These are phyloP conservation scores for Stagonosporopsis chrysanthemi DNA, from an alignment of 2,329 filamentous ascomycete genomes.

Conservation along the genomic window DNA sequence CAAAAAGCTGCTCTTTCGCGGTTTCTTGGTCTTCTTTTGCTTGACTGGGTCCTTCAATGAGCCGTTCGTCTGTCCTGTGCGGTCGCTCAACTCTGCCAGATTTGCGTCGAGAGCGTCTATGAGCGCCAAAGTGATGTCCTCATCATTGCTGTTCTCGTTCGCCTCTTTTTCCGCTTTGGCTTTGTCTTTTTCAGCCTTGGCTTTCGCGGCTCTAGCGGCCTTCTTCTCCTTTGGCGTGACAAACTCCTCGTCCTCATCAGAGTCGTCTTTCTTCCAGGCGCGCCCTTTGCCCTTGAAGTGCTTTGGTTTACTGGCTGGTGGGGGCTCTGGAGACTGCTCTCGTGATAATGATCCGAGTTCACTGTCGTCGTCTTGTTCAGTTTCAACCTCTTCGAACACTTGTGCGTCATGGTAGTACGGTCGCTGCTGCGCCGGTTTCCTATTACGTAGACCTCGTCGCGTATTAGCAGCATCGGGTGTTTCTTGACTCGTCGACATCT, in stretches of 20 bases:
- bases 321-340: slow-evolving; percentile 7
- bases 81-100: not conserved
- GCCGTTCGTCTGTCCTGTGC: not conserved
- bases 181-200: slow-evolving; percentile 23
- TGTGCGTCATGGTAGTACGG: slow-evolving; percentile 47
- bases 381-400: slow-evolving; percentile 36
- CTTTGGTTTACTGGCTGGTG: slow-evolving; percentile 17
- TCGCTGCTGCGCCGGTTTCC: slow-evolving; percentile 46
- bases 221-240: slow-evolving; percentile 30
- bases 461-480: slow-evolving; percentile 38
- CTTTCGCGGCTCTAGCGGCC: slow-evolving; percentile 10
- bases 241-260: slow-evolving; percentile 43
- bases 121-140: not conserved
- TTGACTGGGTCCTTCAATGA: not conserved
- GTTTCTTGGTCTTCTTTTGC: slow-evolving; percentile 26
- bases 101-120: not conserved
- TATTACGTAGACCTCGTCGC: slow-evolving; percentile 42
- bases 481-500: slow-evolving; percentile 20
- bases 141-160: not conserved
- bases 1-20: slow-evolving; percentile 30
- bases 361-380: slow-evolving; percentile 9
- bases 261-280: slow-evolving; percentile 43
- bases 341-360: slow-evolving; percentile 10
- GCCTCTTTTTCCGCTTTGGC: slow-evolving; percentile 16
- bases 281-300: slow-evolving; percentile 45